These are phyloP conservation scores for Carex pumila DNA, from an alignment of 176 grass and related monocot genomes.

Conservation along the genomic window DNA sequence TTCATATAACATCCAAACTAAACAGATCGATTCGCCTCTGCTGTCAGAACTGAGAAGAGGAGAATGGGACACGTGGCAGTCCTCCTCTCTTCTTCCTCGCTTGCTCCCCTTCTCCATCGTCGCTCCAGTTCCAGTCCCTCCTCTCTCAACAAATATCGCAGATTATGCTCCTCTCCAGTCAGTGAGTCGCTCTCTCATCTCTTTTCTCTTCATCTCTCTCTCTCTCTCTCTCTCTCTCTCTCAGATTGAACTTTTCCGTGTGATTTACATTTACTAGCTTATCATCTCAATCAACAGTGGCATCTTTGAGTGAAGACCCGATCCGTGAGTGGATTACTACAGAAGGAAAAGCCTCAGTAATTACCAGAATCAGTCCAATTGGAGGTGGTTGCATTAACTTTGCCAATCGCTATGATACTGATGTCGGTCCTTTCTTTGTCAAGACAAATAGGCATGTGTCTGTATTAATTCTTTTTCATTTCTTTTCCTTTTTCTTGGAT, in stretches of 20 bases:
- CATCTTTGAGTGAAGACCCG: conserved; percentile 53
- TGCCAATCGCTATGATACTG: conserved; percentile 69
- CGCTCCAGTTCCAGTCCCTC: not conserved
- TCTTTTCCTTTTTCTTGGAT: not conserved
- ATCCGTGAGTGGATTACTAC: conserved; percentile 86
- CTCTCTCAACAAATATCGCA: not conserved
- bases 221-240: not conserved
- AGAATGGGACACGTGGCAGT: conserved; percentile 20
- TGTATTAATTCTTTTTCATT: not conserved
- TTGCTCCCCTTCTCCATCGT: not conserved
- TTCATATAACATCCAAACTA: not conserved
- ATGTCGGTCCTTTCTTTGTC: conserved; percentile 73
- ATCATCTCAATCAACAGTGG: conserved; percentile 38
- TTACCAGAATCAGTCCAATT: conserved; percentile 64
- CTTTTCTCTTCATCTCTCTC: not conserved
- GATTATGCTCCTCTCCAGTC: not conserved
- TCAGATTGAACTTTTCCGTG: not conserved
- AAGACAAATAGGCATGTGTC: conserved; percentile 68
- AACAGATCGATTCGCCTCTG: not conserved
- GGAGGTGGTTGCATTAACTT: conserved; percentile 75
- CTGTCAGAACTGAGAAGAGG: not conserved
- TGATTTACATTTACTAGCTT: not conserved
- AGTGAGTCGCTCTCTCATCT: not conserved
- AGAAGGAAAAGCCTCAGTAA: conserved; percentile 79
- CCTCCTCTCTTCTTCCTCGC: not conserved